Conservation (phyloP, 768 basidiomycete species). For the Lactarius sanguifluus region DNA sequence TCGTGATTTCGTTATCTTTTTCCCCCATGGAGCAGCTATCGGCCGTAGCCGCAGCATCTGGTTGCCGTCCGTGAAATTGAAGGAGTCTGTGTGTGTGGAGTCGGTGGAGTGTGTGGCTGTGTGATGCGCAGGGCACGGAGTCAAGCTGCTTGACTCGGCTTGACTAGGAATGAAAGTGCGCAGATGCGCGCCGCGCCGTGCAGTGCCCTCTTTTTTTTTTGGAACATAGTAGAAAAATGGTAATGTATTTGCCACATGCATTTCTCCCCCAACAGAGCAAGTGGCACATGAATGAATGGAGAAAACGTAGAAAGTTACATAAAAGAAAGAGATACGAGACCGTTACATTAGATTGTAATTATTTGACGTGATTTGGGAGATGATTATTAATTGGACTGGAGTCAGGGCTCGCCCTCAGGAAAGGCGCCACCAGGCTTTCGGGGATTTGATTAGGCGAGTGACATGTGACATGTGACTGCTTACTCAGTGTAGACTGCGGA, state of each 20-base stretch:
- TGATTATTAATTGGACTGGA: slow-evolving; percentile 1
- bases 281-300: slow-evolving; percentile 1
- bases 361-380: slow-evolving; percentile 8
- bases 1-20: not conserved
- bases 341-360: slow-evolving; percentile 2
- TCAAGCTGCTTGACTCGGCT: not conserved
- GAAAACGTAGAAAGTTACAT: not conserved
- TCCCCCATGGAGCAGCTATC: not conserved
- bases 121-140: not conserved
- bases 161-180: not conserved
- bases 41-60: not conserved
- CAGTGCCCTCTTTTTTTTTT: not conserved
- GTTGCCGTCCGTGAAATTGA: not conserved
- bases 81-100: too few relatives aligned
- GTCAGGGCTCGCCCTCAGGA: slow-evolving; percentile 2
- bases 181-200: too few relatives aligned
- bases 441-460: slow-evolving; percentile 5
- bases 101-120: not conserved
- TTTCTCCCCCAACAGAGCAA: not conserved
- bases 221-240: not conserved
- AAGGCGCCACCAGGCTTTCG: slow-evolving; percentile 25
- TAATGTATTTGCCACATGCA: not conserved
- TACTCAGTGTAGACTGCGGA: slow-evolving; percentile 9
- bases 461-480: slow-evolving; percentile 13
- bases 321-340: slow-evolving; percentile 1